Percentiles rank a stretch among this genome's conserved stretches.
Evolutionary conservation across 163 green algal genomes (phyloP).

Genomic region (Coccomyxa subellipsoidea): DNA sequence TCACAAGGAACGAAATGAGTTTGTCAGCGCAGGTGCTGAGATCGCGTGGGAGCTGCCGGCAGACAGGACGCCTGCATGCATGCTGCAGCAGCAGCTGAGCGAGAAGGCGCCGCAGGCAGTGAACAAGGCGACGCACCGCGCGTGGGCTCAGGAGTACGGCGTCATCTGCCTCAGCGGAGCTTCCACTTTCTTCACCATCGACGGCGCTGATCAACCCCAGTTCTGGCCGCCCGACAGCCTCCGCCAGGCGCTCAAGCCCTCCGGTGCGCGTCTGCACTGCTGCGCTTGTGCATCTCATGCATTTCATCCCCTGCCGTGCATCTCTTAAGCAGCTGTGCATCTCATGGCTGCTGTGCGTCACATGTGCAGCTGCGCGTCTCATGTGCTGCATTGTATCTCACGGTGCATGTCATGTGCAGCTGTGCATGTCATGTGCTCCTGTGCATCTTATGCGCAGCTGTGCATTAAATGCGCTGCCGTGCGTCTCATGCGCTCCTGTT

Average conservation of each 20-base stretch:
- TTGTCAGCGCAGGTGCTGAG: not conserved
- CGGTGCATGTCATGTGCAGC: no score
- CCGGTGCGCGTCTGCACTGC: not conserved
- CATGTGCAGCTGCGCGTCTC: no score
- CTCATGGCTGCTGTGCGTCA: no score
- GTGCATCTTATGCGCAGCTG: no score
- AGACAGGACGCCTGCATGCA: not conserved
- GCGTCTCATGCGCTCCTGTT: no score
- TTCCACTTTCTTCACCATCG: not conserved
- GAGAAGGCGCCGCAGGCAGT: not conserved
- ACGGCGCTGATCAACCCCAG: not conserved
- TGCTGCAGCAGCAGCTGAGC: conserved; percentile 3
- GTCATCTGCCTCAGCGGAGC: not conserved
- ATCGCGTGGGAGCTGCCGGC: conserved; percentile 2
- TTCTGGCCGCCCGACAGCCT: conserved; percentile 7
- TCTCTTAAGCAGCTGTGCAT: no score
- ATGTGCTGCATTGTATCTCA: no score
- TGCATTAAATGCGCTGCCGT: no score
- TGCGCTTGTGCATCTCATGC: not conserved
- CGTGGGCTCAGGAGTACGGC: not conserved
- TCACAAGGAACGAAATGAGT: no score
- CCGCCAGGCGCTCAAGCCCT: conserved; percentile 2
- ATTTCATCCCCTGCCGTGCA: not conserved
- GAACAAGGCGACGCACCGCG: not conserved
- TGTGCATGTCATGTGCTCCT: no score